Conservation (phyloP, 2,329 filamentous ascomycete species). For the Chaetothyriales sp. region DNA sequence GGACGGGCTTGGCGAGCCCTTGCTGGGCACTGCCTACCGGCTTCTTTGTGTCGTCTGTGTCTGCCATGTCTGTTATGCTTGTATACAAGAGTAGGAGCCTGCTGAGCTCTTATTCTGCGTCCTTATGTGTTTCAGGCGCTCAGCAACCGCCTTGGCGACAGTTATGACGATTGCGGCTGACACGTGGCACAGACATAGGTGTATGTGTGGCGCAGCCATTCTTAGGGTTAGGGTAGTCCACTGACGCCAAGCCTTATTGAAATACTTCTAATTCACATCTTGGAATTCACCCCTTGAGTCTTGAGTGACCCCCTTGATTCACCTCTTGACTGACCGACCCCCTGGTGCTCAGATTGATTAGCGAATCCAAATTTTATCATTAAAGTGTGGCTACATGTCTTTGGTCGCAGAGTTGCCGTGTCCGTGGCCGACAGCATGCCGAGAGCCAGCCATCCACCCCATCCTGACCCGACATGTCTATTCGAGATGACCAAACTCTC, state of each 20-base stretch:
- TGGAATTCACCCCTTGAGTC: too few species aligned
- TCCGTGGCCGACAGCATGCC: background rate
- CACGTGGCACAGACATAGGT: background rate
- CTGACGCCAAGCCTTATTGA: too few species aligned
- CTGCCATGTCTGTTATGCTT: background rate
- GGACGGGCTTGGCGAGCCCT: too few species aligned
- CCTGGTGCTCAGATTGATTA: too few species aligned
- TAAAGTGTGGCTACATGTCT: background rate
- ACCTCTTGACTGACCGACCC: too few species aligned
- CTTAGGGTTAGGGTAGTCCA: too few species aligned
- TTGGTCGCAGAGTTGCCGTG: background rate
- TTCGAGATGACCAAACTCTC: background rate
- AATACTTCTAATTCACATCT: too few species aligned
- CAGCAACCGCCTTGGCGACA: background rate
- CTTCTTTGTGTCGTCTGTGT: background rate
- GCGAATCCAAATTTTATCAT: background rate
- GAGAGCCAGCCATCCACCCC: background rate
- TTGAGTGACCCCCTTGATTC: too few species aligned
- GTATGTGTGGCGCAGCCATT: too few species aligned
- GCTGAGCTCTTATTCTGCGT: background rate
- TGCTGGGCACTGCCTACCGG: background rate
- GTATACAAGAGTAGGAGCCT: background rate
- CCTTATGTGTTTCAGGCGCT: background rate
- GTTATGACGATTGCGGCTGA: background rate
- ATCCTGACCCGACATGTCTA: background rate